These are phyloP conservation scores for Martiniozyma asiatica DNA, from an alignment of 1,139 yeast genomes.

Conservation along the genomic window DNA sequence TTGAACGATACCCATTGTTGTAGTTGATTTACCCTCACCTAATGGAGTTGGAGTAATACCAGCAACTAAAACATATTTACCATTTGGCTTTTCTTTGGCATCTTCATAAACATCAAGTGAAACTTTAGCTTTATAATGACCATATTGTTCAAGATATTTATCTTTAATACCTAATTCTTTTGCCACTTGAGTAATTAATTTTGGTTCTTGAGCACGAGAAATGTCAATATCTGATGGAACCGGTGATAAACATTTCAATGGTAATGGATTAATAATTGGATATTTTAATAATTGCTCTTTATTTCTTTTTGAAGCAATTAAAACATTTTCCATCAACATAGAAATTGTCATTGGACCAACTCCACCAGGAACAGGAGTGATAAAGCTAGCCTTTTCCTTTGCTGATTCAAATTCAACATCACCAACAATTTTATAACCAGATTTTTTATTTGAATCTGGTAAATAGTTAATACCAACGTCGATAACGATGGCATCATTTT, in stretches of 20 bases:
- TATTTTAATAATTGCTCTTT: background rate
- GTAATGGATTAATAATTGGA: conserved; percentile 22
- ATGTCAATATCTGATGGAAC: conserved; percentile 72
- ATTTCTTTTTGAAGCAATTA: conserved; percentile 46
- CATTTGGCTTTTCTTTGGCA: conserved; percentile 48
- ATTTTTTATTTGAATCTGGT: conserved; percentile 61
- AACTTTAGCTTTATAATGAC: conserved; percentile 66
- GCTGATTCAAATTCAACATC: too few species aligned
- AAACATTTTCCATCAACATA: conserved; percentile 80
- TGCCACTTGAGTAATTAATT: conserved; percentile 51
- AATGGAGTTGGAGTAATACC: conserved; percentile 78
- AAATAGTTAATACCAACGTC: conserved; percentile 95
- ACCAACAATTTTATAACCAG: conserved; percentile 84
- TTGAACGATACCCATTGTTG: conserved; percentile 70
- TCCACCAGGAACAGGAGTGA: conserved; percentile 99
- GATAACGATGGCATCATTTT: conserved; percentile 72
- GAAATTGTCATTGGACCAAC: conserved; percentile 99
- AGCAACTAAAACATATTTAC: conserved; percentile 61
- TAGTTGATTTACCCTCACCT: conserved; percentile 76
- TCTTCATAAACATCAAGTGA: conserved; percentile 48
- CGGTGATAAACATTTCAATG: conserved; percentile 26
- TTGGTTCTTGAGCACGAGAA: conserved; percentile 62
- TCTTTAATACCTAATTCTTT: conserved; percentile 51
- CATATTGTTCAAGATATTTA: conserved; percentile 58
- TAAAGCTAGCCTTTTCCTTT: conserved; percentile 56